Conservation (phyloP, 495 filamentous ascomycete species). For the Penicillium ochrochloron region DNA sequence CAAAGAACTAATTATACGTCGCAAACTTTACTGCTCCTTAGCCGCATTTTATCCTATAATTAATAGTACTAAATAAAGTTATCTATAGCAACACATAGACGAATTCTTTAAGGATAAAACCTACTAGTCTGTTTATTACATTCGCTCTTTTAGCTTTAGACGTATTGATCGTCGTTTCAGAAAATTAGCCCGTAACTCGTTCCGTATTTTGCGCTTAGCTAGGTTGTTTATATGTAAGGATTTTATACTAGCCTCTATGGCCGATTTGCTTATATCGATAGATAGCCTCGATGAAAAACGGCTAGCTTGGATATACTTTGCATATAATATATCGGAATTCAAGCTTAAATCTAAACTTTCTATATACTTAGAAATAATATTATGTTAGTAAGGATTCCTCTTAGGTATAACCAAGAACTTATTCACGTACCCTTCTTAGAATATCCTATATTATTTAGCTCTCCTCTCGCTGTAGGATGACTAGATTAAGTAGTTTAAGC, state of each 20-base stretch:
- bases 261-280: neutral
- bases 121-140: too few relatives aligned
- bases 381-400: neutral
- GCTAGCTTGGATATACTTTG: neutral
- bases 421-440: constrained; percentile 6
- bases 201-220: neutral
- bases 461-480: constrained; percentile 6
- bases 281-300: neutral
- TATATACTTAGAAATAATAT: neutral
- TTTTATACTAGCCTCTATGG: constrained; percentile 1
- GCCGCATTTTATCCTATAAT: too few relatives aligned
- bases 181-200: neutral
- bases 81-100: too few relatives aligned
- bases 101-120: too few relatives aligned
- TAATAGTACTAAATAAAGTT: too few relatives aligned
- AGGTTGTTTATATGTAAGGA: neutral
- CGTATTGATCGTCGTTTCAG: constrained; percentile 9
- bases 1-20: too few relatives aligned
- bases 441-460: neutral
- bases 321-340: neutral
- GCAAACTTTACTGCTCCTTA: too few relatives aligned
- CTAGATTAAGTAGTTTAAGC: constrained; percentile 1
- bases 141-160: constrained; percentile 10
- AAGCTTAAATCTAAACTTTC: neutral
- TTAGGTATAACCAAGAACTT: constrained; percentile 1